A percentile compares a stretch with the other conserved stretches of the same genome.
These are phyloP conservation scores for Capsicum rhomboideum DNA, from an alignment of 257 asterid species.

Conservation along the genomic window DNA sequence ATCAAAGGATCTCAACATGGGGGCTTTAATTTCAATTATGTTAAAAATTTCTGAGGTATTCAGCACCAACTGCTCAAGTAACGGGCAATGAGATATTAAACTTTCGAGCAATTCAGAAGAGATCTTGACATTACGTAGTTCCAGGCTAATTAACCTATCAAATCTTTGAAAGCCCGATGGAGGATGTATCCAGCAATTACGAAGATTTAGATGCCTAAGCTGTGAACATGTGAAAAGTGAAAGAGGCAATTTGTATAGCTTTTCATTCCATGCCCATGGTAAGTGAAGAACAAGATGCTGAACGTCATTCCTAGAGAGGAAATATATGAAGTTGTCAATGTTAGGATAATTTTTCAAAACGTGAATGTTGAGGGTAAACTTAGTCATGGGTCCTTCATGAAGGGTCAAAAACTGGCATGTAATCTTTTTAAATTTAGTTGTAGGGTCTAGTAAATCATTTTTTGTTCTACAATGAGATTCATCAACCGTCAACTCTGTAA, in stretches of 20 bases:
- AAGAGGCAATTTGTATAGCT: no score
- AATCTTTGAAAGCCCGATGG: background rate
- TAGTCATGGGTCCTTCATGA: no score
- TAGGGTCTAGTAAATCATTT: background rate
- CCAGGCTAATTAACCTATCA: background rate
- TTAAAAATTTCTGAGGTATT: no score
- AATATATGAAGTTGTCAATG: background rate
- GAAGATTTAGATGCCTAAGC: background rate
- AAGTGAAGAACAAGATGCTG: background rate
- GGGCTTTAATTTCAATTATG: no score
- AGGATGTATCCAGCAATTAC: background rate
- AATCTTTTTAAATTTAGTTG: background rate
- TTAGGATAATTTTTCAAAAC: no score
- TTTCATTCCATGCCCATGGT: background rate
- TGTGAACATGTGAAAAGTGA: no score
- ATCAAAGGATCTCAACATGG: no score
- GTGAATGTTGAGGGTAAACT: no score
- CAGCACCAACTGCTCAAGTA: background rate
- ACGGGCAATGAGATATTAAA: background rate
- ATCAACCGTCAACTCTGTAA: background rate
- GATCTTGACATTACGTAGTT: background rate
- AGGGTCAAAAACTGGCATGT: background rate
- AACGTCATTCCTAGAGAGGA: background rate
- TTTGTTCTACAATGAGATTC: background rate
- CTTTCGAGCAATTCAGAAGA: background rate